Percentiles rank a stretch among this genome's conserved stretches.
Conservation (phyloP, 1,284 basidiomycete species). For the Peniophora sp. region DNA sequence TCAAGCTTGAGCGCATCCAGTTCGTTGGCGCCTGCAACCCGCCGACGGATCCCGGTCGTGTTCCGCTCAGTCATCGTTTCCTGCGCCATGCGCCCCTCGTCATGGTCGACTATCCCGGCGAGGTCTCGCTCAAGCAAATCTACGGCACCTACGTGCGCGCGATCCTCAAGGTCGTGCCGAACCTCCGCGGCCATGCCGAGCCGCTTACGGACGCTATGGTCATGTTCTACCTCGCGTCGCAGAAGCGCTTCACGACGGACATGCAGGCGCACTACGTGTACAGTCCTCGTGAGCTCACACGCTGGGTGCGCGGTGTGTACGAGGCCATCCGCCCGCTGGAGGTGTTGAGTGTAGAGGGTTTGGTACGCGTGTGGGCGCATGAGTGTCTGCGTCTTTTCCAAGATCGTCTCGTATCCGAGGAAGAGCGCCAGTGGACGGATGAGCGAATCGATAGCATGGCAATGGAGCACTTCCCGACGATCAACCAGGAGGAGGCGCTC, state of each 20-base stretch:
- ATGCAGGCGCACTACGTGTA: slow-evolving; percentile 98
- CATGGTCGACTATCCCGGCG: slow-evolving; percentile 99
- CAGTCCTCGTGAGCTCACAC: slow-evolving; percentile 96
- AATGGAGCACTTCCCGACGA: slow-evolving; percentile 86
- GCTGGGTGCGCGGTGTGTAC: slow-evolving; percentile 97
- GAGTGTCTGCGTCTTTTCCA: slow-evolving; percentile 97
- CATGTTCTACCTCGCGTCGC: slow-evolving; percentile 89
- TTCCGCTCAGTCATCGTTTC: slow-evolving; percentile 96
- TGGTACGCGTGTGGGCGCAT: slow-evolving; percentile 97
- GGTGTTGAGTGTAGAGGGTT: slow-evolving; percentile 84
- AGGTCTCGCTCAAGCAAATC: slow-evolving; percentile 95
- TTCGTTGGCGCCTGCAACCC: slow-evolving; percentile 99
- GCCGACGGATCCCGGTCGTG: slow-evolving; percentile 98
- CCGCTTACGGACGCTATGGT: slow-evolving; percentile 99
- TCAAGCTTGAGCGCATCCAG: slow-evolving; percentile 95
- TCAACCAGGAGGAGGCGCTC: slow-evolving; percentile 80
- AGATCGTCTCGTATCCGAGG: slow-evolving; percentile 90
- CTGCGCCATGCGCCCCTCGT: slow-evolving; percentile 96
- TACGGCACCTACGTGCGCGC: slow-evolving; percentile 99
- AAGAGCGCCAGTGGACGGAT: slow-evolving; percentile 93
- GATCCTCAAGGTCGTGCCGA: slow-evolving; percentile 92
- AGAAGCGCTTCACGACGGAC: slow-evolving; percentile 92
- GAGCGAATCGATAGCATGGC: slow-evolving; percentile 85
- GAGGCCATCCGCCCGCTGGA: slow-evolving; percentile 94
- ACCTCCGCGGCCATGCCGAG: slow-evolving; percentile 87